Evolutionary conservation across 2,329 filamentous ascomycete species (phyloP).

Genomic region (Sporothrix phasma): DNA sequence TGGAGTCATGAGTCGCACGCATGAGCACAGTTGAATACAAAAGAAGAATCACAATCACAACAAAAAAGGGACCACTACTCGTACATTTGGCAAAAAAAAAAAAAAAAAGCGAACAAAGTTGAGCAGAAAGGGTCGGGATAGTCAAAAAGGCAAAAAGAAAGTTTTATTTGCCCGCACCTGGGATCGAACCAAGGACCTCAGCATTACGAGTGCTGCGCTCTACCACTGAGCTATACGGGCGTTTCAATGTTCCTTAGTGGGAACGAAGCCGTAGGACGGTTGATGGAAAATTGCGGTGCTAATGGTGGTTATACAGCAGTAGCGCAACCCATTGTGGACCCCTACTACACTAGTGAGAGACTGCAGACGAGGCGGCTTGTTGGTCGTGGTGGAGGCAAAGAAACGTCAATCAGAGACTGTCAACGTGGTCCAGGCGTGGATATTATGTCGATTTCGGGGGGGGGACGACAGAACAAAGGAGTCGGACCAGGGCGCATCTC

Average conservation of each 20-base stretch:
- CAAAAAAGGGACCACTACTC: background rate
- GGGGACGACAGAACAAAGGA: too few species aligned
- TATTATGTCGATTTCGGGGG: too few species aligned
- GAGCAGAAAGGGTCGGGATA: too few species aligned
- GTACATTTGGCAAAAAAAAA: background rate
- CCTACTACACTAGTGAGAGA: too few species aligned
- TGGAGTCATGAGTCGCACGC: background rate
- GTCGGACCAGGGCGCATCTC: too few species aligned
- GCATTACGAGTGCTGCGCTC: slow-evolving; percentile 19
- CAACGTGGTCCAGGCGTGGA: too few species aligned
- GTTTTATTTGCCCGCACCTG: slow-evolving; percentile 14
- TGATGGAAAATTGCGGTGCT: background rate
- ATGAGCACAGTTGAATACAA: background rate
- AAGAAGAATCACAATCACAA: background rate
- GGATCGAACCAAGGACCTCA: slow-evolving; percentile 19
- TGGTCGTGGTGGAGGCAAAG: too few species aligned
- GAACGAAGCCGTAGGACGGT: background rate
- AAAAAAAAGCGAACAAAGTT: background rate
- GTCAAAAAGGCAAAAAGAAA: background rate
- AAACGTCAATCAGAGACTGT: too few species aligned
- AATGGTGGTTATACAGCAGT: background rate
- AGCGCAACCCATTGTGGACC: background rate
- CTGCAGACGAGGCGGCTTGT: too few species aligned
- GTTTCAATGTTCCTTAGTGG: background rate
- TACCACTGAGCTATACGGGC: slow-evolving; percentile 19